Conservation (phyloP, 1,284 basidiomycete genomes). For the Puccinia novopanici region DNA sequence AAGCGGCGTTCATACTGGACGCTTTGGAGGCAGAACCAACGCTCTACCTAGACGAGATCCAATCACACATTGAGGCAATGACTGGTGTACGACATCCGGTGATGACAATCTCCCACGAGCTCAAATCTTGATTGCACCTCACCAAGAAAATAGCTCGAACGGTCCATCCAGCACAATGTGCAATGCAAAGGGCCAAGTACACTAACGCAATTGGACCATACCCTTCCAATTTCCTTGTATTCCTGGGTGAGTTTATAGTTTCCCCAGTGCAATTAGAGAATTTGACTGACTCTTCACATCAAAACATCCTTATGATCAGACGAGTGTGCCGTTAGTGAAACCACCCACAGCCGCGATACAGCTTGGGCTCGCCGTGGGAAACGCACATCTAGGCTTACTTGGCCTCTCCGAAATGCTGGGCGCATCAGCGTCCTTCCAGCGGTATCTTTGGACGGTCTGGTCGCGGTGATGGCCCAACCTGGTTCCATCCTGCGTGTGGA, state of each 20-base stretch:
- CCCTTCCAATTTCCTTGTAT: neutral
- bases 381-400: neutral
- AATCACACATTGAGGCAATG: neutral
- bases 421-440: constrained; percentile 2
- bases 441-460: neutral
- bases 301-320: neutral
- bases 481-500: neutral
- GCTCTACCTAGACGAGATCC: neutral
- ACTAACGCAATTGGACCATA: neutral
- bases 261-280: neutral
- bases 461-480: neutral
- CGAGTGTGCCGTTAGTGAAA: neutral
- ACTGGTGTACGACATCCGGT: neutral
- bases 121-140: neutral
- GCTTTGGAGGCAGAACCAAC: neutral
- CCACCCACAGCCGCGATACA: neutral
- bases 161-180: neutral
- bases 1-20: neutral
- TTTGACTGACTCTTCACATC: neutral
- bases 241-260: neutral
- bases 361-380: neutral
- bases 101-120: neutral
- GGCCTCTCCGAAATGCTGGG: too few species aligned
- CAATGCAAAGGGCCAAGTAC: neutral
- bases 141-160: neutral